A percentile compares a stretch with the other conserved stretches of the same genome.
phyloP scores from a whole-genome alignment of 1,284 basidiomycete species.

The Acaromyces ingoldii region DNA sequence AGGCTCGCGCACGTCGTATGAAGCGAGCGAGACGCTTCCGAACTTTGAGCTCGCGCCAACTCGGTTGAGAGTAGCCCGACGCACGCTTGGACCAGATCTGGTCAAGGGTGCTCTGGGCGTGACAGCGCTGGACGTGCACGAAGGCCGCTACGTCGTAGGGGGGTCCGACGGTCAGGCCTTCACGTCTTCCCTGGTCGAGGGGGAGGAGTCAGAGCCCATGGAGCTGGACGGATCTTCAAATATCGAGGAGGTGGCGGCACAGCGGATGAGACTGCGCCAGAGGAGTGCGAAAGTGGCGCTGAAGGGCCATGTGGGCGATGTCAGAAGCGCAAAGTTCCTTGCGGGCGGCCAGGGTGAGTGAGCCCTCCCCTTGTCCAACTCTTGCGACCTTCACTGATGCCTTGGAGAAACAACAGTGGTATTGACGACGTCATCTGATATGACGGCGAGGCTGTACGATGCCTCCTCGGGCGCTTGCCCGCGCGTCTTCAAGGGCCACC shows the following conservation, averaged over 20 bases:
- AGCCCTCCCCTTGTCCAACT: conserved; percentile 9
- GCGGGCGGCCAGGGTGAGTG: conserved; percentile 33
- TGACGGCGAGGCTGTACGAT: conserved; percentile 61
- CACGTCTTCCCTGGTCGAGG: too few relatives aligned
- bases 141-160: conserved; percentile 7
- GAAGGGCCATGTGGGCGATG: conserved; percentile 40
- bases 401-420: conserved; percentile 55
- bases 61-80: not conserved
- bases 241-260: conserved; percentile 21
- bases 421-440: conserved; percentile 65
- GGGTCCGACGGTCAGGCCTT: conserved; percentile 4
- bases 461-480: conserved; percentile 56
- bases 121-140: not conserved
- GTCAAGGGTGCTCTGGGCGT: conserved; percentile 25
- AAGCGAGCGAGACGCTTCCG: not conserved
- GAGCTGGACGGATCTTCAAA: conserved; percentile 11
- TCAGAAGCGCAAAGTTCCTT: conserved; percentile 39
- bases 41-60: not conserved
- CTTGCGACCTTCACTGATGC: conserved; percentile 10
- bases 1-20: not conserved
- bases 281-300: conserved; percentile 5
- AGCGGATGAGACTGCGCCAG: conserved; percentile 16
- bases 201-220: conserved; percentile 11
- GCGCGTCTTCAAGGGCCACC: conserved; percentile 66
- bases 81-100: not conserved